phyloP scores from a whole-genome alignment of 345 rosid genomes.

The Syzygium aqueum region DNA sequence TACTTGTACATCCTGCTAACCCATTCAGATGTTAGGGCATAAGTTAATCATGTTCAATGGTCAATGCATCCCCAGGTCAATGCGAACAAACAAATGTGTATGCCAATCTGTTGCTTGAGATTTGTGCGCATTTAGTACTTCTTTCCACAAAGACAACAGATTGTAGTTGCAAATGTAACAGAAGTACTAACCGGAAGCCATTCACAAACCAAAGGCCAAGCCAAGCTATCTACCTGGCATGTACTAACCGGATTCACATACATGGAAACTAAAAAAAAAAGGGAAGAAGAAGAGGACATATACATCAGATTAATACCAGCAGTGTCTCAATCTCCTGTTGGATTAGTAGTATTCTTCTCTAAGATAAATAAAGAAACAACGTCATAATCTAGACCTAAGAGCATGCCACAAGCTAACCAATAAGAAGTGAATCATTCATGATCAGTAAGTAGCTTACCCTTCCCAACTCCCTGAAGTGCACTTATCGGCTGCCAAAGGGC shows the following conservation, averaged over 20 bases:
- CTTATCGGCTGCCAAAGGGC: conserved; percentile 99
- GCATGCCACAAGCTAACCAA: neutral
- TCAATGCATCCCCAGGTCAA: neutral
- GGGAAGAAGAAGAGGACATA: neutral
- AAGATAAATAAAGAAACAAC: neutral
- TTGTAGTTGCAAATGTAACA: neutral
- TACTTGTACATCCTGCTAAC: neutral
- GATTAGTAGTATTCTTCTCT: neutral
- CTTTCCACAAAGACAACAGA: neutral
- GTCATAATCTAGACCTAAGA: neutral
- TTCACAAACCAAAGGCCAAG: neutral
- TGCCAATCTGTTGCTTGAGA: neutral
- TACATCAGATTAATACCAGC: neutral
- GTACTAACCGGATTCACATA: neutral
- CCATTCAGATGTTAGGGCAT: neutral
- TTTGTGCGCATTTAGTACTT: neutral
- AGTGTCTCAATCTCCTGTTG: neutral
- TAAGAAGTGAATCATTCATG: neutral
- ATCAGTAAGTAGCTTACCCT: conserved; percentile 45
- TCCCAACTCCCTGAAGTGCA: conserved; percentile 96
- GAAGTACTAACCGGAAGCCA: neutral
- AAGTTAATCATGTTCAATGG: neutral
- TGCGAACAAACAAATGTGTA: neutral
- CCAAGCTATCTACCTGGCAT: neutral
- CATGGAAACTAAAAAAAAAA: neutral